Evolutionary conservation across 2,329 filamentous ascomycete genomes (phyloP).

Genomic region (Aspergillus uvarum): DNA sequence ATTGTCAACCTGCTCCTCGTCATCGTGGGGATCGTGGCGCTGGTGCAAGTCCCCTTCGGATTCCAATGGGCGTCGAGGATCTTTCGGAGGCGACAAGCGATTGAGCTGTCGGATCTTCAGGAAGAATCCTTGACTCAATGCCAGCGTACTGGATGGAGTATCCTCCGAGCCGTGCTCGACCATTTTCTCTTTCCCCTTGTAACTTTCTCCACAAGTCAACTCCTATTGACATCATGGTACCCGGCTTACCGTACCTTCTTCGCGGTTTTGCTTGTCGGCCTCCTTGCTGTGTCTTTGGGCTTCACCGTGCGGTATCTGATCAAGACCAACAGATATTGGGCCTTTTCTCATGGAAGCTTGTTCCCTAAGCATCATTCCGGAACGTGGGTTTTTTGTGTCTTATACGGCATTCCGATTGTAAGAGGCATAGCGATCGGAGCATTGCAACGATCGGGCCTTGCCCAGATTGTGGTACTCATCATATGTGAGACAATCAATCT

Average conservation of each 20-base stretch:
- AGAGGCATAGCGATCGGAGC: conserved; percentile 13
- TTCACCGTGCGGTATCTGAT: background rate
- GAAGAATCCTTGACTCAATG: background rate
- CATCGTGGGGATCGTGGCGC: background rate
- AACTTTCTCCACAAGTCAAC: conserved; percentile 12
- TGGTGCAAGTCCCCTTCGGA: background rate
- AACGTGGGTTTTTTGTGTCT: conserved; percentile 1
- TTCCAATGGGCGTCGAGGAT: conserved; percentile 5
- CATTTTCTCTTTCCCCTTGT: conserved; percentile 13
- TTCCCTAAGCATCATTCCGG: background rate
- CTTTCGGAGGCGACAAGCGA: background rate
- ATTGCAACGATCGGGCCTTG: conserved; percentile 9
- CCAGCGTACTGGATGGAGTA: conserved; percentile 9
- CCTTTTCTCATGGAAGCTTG: background rate
- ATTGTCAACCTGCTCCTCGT: conserved; percentile 14
- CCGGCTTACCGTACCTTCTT: conserved; percentile 10
- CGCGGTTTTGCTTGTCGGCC: conserved; percentile 1
- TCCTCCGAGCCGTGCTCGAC: conserved; percentile 10
- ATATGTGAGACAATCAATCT: background rate
- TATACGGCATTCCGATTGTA: conserved; percentile 13
- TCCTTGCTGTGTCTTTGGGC: background rate
- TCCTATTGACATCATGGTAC: background rate
- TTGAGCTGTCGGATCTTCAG: background rate
- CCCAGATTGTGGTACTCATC: conserved; percentile 8
- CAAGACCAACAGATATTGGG: background rate